These are phyloP conservation scores for Lophiostoma macrostomum DNA, from an alignment of 495 filamentous ascomycete genomes.

Conservation along the genomic window DNA sequence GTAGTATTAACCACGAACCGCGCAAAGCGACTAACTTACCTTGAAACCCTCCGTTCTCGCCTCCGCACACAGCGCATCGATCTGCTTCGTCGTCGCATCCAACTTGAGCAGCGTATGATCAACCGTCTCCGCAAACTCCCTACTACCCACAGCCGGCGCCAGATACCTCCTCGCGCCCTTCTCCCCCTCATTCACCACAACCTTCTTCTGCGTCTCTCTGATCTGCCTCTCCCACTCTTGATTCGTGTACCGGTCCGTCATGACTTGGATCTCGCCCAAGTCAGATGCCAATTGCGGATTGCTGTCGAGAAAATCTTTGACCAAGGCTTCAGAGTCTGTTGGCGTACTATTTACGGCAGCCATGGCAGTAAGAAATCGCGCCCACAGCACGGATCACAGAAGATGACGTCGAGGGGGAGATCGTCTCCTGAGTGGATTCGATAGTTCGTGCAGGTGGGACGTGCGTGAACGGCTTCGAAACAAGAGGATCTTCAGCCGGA, in stretches of 20 bases:
- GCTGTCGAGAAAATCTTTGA: conserved; percentile 8
- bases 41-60: conserved; percentile 58
- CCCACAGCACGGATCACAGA: neutral
- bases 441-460: no score
- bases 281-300: conserved; percentile 9
- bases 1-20: no score
- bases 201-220: conserved; percentile 27
- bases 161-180: conserved; percentile 5
- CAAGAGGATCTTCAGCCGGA: no score
- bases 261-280: conserved; percentile 20
- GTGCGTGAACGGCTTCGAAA: no score
- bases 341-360: neutral
- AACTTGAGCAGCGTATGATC: conserved; percentile 65
- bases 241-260: conserved; percentile 41
- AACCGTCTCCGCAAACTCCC: conserved; percentile 43
- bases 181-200: conserved; percentile 19
- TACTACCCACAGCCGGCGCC: conserved; percentile 10
- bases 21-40: conserved; percentile 44
- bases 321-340: conserved; percentile 7
- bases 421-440: no score
- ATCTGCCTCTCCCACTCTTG: conserved; percentile 40
- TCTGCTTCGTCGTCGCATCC: conserved; percentile 51
- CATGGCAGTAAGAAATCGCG: neutral
- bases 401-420: conserved; percentile 9
- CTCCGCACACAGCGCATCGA: conserved; percentile 63